Evolutionary conservation across 257 asterid genomes (phyloP).

Genomic region (Solanum clarkiae): DNA sequence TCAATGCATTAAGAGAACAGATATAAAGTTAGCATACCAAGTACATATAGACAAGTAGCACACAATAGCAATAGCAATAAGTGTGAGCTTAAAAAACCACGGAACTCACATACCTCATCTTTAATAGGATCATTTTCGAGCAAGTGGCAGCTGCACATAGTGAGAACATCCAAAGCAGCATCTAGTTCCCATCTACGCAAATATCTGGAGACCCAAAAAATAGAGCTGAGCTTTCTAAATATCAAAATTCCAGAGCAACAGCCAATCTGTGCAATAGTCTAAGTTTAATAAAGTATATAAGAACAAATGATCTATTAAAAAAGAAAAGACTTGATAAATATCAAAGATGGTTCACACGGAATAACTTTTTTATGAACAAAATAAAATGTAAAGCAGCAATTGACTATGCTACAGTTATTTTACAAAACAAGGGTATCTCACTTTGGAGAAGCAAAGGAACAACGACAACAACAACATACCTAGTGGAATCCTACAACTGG

Average conservation of each 20-base stretch:
- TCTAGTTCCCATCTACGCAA: constrained; percentile 81
- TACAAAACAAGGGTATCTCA: neutral
- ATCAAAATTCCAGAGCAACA: neutral
- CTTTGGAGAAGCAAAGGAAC: neutral
- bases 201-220: constrained; percentile 34
- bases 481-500: too few species aligned
- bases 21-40: neutral
- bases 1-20: neutral
- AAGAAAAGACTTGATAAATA: neutral
- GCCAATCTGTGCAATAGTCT: neutral
- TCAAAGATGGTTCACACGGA: neutral
- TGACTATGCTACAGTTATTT: neutral
- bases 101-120: constrained; percentile 42
- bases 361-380: neutral
- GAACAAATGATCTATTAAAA: neutral
- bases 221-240: neutral
- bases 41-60: neutral
- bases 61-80: neutral
- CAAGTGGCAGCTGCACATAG: constrained; percentile 93
- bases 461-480: too few species aligned
- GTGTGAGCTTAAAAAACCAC: neutral
- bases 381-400: neutral
- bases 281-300: neutral
- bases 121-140: constrained; percentile 52
- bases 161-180: constrained; percentile 90